A percentile compares a stretch with the other conserved stretches of the same genome.
phyloP scores from a whole-genome alignment of 306 rosid species.

The Cucumis melo region DNA sequence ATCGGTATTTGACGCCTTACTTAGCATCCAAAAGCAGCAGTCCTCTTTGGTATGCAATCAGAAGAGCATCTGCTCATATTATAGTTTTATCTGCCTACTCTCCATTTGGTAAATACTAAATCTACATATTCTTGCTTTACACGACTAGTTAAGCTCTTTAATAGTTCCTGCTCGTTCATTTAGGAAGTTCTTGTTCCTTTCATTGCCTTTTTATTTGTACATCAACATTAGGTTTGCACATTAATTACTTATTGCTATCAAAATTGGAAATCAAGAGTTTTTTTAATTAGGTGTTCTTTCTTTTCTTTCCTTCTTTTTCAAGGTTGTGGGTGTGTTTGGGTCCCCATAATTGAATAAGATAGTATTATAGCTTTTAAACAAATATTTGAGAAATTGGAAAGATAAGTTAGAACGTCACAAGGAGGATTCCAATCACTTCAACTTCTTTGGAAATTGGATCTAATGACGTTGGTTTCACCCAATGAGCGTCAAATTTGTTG shows the following conservation, averaged over 20 bases:
- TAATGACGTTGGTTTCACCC: background rate
- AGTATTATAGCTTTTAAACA: background rate
- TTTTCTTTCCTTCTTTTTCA: background rate
- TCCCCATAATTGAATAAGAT: background rate
- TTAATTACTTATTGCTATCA: background rate
- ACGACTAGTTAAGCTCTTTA: background rate
- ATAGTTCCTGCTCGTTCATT: conserved; percentile 42
- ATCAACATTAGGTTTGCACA: background rate
- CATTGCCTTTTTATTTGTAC: background rate
- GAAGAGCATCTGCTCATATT: conserved; percentile 95
- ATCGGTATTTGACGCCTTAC: conserved; percentile 68
- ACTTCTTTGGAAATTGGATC: background rate
- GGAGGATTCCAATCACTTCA: background rate
- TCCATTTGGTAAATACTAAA: conserved; percentile 50
- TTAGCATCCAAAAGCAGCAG: conserved; percentile 67
- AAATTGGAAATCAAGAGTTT: background rate
- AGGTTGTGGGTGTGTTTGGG: background rate
- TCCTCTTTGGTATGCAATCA: conserved; percentile 91
- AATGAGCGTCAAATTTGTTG: background rate
- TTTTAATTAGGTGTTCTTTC: background rate
- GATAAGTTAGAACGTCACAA: background rate
- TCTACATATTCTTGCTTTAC: background rate
- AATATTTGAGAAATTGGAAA: background rate
- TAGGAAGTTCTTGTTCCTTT: conserved; percentile 30
- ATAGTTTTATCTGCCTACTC: conserved; percentile 88